A percentile compares a stretch with the other conserved stretches of the same genome.
Evolutionary conservation across 2,329 filamentous ascomycete genomes (phyloP).

Genomic region (Aspergillus ochraceus): DNA sequence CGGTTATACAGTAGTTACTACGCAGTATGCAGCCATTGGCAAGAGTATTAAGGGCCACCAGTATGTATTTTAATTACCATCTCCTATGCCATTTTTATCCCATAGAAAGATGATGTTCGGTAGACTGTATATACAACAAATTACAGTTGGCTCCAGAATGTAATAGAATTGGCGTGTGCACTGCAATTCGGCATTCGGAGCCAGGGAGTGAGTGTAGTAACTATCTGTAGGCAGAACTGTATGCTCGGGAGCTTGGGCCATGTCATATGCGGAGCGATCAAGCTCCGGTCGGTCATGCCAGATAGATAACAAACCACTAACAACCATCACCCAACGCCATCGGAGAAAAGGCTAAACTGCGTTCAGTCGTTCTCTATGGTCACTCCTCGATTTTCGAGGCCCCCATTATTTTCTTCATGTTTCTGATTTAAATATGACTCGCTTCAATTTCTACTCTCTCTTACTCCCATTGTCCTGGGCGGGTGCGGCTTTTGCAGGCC

Average conservation of each 20-base stretch:
- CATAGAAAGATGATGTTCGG: too few relatives aligned
- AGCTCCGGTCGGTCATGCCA: constrained; percentile 19
- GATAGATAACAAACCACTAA: constrained; percentile 20
- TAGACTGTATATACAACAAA: too few relatives aligned
- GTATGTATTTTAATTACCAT: too few relatives aligned
- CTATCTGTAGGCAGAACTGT: not conserved
- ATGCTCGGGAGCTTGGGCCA: constrained; percentile 32
- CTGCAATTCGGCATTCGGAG: too few relatives aligned
- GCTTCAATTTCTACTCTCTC: constrained; percentile 26
- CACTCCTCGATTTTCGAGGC: constrained; percentile 16
- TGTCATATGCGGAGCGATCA: constrained; percentile 30
- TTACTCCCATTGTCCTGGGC: constrained; percentile 28
- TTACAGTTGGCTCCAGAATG: too few relatives aligned
- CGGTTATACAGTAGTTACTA: too few relatives aligned
- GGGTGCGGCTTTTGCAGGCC: constrained; percentile 28
- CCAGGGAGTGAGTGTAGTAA: too few relatives aligned
- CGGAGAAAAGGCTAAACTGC: not conserved
- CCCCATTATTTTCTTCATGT: constrained; percentile 18
- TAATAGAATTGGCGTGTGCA: too few relatives aligned
- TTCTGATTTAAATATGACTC: constrained; percentile 31
- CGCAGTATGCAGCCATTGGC: too few relatives aligned
- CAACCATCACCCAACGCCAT: not conserved
- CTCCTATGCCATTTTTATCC: too few relatives aligned
- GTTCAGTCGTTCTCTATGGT: constrained; percentile 11
- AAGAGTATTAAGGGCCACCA: too few relatives aligned